Percentiles rank a stretch among this genome's conserved stretches.
phyloP scores from a whole-genome alignment of 495 filamentous ascomycete species.

The Penicillium soppii region DNA sequence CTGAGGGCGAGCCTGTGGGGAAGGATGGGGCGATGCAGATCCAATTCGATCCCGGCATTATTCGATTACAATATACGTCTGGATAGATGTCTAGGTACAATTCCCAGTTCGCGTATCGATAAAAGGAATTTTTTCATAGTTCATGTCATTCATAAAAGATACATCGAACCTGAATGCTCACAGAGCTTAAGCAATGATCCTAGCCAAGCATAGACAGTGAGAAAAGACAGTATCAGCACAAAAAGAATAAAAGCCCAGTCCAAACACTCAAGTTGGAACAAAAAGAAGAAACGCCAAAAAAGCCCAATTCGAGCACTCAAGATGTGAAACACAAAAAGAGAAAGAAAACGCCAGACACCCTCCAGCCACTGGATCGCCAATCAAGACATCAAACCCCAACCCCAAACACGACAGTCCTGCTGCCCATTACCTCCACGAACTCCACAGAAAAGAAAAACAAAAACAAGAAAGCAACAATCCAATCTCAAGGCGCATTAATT shows the following conservation, averaged over 20 bases:
- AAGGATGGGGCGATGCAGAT: too few species aligned
- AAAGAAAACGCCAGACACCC: slow-evolving; percentile 20
- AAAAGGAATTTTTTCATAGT: neutral
- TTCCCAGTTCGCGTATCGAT: neutral
- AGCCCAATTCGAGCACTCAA: slow-evolving; percentile 2
- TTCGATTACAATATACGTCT: too few species aligned
- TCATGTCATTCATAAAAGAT: slow-evolving; percentile 9
- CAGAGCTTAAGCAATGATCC: neutral
- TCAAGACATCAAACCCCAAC: slow-evolving; percentile 6
- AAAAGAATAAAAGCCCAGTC: neutral
- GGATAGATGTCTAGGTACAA: too few species aligned
- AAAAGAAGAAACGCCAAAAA: neutral
- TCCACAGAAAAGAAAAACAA: too few species aligned
- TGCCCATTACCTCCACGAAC: slow-evolving; percentile 3
- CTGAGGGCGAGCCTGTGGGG: too few species aligned
- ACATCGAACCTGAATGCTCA: neutral
- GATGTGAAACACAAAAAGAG: too few species aligned
- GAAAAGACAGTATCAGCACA: too few species aligned
- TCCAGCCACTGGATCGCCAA: slow-evolving; percentile 22
- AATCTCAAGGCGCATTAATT: slow-evolving; percentile 31
- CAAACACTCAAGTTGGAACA: slow-evolving; percentile 1
- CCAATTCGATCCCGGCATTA: too few species aligned
- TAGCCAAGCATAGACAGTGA: slow-evolving; percentile 1
- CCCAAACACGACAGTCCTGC: slow-evolving; percentile 5
- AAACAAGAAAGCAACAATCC: neutral